These are phyloP conservation scores for Hortiboletus campestris DNA, from an alignment of 768 basidiomycete species.

Conservation along the genomic window DNA sequence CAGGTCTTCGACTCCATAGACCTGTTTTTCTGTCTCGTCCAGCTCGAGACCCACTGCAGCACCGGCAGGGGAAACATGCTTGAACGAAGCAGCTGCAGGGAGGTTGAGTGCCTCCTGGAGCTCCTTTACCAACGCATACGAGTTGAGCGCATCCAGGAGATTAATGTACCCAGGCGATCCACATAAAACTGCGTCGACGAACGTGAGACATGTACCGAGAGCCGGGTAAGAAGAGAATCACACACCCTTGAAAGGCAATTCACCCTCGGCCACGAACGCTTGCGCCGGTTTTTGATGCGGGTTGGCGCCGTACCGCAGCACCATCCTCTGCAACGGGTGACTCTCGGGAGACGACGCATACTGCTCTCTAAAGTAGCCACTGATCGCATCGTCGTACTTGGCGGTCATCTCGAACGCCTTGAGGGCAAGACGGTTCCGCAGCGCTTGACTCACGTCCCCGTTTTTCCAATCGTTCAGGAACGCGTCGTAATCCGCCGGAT, in stretches of 20 bases:
- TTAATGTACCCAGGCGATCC: conserved; percentile 99
- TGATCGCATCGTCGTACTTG: conserved; percentile 91
- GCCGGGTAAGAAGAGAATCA: not conserved
- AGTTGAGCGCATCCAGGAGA: conserved; percentile 94
- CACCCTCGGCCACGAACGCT: conserved; percentile 85
- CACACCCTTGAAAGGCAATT: conserved; percentile 90
- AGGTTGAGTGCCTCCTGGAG: conserved; percentile 82
- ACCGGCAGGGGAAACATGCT: conserved; percentile 98
- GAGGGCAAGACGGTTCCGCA: conserved; percentile 80
- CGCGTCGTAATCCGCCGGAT: conserved; percentile 81
- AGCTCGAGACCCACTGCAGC: conserved; percentile 89
- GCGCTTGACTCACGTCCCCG: conserved; percentile 69
- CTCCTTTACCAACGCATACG: conserved; percentile 93
- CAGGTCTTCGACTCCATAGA: conserved; percentile 95
- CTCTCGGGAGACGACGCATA: conserved; percentile 87
- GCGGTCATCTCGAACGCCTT: conserved; percentile 99
- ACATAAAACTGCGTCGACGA: conserved; percentile 59
- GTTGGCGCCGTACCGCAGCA: conserved; percentile 93
- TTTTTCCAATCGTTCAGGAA: conserved; percentile 77
- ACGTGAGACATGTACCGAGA: conserved; percentile 1
- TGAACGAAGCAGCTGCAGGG: conserved; percentile 98
- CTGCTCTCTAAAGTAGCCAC: conserved; percentile 94
- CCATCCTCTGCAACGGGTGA: conserved; percentile 75
- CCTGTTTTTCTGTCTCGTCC: conserved; percentile 81
- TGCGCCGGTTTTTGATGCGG: conserved; percentile 99